Evolutionary conservation across 192 early-diverging fungal genomes (phyloP).

Genomic region (Coemansia sp.): DNA sequence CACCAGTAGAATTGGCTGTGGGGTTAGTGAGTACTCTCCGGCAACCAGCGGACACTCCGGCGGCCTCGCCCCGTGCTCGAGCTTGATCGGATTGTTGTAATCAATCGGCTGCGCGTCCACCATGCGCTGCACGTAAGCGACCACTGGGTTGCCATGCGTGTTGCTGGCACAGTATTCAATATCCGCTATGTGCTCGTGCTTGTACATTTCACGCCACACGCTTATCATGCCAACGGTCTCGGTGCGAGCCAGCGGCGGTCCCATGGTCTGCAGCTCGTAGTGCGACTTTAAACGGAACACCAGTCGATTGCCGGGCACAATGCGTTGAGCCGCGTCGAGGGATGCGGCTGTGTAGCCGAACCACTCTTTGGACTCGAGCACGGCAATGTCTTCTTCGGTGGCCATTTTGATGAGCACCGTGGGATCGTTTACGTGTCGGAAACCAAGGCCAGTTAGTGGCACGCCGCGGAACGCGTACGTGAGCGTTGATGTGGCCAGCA

Average conservation of each 20-base stretch:
- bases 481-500: constrained; percentile 29
- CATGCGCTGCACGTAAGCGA: constrained; percentile 72
- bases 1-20: neutral
- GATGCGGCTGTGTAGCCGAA: constrained; percentile 13
- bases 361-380: constrained; percentile 88
- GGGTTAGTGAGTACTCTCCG: constrained; percentile 51
- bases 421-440: constrained; percentile 73
- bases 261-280: constrained; percentile 56
- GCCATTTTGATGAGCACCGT: constrained; percentile 63
- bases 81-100: neutral
- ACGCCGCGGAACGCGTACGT: constrained; percentile 14
- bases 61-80: constrained; percentile 48
- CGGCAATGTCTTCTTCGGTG: constrained; percentile 74
- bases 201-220: constrained; percentile 59
- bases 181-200: constrained; percentile 65
- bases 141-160: constrained; percentile 74
- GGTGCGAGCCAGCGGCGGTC: constrained; percentile 55
- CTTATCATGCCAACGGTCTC: constrained; percentile 65
- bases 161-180: constrained; percentile 67
- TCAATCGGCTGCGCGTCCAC: neutral
- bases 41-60: constrained; percentile 69
- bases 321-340: constrained; percentile 21
- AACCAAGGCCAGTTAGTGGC: constrained; percentile 60
- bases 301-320: constrained; percentile 52
- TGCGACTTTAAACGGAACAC: constrained; percentile 78